Conservation (phyloP, 768 basidiomycete species). For the Tulasnella sp. region DNA sequence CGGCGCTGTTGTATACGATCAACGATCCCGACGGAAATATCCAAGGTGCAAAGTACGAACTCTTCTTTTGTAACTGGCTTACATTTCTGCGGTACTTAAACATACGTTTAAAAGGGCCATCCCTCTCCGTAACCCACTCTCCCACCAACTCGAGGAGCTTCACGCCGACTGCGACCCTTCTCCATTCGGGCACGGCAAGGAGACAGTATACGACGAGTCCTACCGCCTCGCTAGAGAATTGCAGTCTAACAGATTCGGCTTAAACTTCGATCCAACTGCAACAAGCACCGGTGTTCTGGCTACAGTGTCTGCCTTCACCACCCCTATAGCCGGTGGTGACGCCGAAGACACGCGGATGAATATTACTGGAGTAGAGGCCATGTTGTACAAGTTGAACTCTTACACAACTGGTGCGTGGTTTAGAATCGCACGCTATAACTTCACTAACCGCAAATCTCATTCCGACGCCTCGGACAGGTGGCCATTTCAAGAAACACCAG, state of each 20-base stretch:
- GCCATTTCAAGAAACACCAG: conserved; percentile 45
- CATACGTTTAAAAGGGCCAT: background rate
- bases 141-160: background rate
- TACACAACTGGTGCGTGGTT: background rate
- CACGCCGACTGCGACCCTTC: background rate
- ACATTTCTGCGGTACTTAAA: background rate
- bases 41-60: background rate
- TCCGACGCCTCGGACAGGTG: conserved; percentile 25
- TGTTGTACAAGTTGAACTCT: conserved; percentile 14
- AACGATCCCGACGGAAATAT: background rate
- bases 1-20: background rate
- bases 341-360: background rate
- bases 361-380: background rate
- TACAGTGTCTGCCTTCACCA: background rate
- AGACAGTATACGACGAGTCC: conserved; percentile 13
- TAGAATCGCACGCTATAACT: background rate
- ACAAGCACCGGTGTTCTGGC: background rate
- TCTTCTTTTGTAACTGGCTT: background rate
- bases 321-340: background rate
- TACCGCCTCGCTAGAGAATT: conserved; percentile 16
- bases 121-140: background rate
- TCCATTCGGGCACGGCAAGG: conserved; percentile 9
- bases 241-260: background rate
- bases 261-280: conserved; percentile 2
- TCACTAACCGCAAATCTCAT: background rate